Evolutionary conservation across 495 filamentous ascomycete genomes (phyloP).

Genomic region (Wilcoxina mikolae): DNA sequence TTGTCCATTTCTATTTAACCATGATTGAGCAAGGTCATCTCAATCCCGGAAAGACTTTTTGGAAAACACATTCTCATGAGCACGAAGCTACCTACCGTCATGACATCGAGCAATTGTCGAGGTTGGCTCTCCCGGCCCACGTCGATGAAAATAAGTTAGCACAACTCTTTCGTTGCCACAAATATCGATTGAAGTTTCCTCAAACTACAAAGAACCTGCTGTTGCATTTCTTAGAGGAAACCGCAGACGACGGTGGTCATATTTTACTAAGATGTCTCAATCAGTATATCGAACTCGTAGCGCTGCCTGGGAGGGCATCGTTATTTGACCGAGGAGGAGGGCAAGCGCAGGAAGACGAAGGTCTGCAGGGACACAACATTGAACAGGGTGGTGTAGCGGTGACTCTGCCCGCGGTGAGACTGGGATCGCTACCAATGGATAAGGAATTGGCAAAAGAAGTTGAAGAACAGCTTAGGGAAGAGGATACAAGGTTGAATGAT

Average conservation of each 20-base stretch:
- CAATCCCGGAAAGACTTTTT: conserved; percentile 55
- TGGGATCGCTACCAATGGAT: conserved; percentile 72
- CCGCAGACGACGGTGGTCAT: conserved; percentile 60
- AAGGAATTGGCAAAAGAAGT: conserved; percentile 63
- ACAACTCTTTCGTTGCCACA: conserved; percentile 64
- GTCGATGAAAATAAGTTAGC: conserved; percentile 53
- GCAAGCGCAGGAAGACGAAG: conserved; percentile 56
- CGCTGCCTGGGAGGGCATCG: conserved; percentile 45
- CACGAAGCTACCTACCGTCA: conserved; percentile 65
- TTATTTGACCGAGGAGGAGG: conserved; percentile 40
- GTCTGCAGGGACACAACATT: conserved; percentile 79
- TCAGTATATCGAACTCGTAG: conserved; percentile 54
- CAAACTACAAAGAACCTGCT: conserved; percentile 62
- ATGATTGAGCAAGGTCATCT: conserved; percentile 59
- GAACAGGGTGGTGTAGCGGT: conserved; percentile 65
- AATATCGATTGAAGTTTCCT: conserved; percentile 76
- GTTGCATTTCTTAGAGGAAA: conserved; percentile 73
- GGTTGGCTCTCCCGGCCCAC: conserved; percentile 61
- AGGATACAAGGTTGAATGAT: conserved; percentile 59
- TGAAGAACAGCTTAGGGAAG: conserved; percentile 63
- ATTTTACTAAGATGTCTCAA: conserved; percentile 63
- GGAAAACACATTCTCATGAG: conserved; percentile 46
- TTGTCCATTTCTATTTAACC: conserved; percentile 80
- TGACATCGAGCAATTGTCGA: conserved; percentile 52
- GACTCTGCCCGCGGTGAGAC: conserved; percentile 45